Percentiles rank a stretch among this genome's conserved stretches.
phyloP scores from a whole-genome alignment of 1,284 basidiomycete genomes.

The Apiotrichum montevideense region DNA sequence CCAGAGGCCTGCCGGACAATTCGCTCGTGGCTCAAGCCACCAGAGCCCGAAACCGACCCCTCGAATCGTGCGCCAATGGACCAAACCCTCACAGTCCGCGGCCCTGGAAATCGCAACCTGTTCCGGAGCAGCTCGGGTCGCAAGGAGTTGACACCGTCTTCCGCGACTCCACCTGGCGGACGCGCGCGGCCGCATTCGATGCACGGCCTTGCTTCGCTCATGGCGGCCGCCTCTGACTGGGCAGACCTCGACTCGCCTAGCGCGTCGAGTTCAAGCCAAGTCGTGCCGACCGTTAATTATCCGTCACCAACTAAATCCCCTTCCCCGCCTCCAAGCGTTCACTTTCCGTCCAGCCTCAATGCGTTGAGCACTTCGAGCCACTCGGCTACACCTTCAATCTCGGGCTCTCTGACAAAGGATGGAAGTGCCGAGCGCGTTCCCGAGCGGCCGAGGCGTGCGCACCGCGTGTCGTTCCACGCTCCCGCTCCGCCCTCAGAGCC shows the following conservation, averaged over 20 bases:
- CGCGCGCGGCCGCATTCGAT: conserved; percentile 21
- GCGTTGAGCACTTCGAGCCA: not conserved
- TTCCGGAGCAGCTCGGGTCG: conserved; percentile 28
- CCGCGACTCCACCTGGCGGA: conserved; percentile 1
- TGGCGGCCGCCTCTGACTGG: conserved; percentile 11
- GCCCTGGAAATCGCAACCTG: conserved; percentile 14
- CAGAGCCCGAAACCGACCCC: conserved; percentile 11
- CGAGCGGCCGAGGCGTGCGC: not conserved
- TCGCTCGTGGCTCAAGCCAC: conserved; percentile 32
- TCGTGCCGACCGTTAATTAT: conserved; percentile 6
- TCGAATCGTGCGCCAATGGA: not conserved
- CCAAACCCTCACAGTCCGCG: not conserved
- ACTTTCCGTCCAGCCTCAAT: conserved; percentile 11
- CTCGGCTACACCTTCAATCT: not conserved
- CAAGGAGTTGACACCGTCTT: conserved; percentile 3
- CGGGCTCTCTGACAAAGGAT: not conserved
- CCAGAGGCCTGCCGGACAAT: conserved; percentile 33
- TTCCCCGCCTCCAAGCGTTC: conserved; percentile 10
- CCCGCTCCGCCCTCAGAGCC: conserved; percentile 33
- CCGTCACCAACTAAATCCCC: not conserved
- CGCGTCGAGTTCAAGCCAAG: not conserved
- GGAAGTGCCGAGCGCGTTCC: no score
- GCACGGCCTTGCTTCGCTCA: conserved; percentile 22
- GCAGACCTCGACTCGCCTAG: conserved; percentile 9
- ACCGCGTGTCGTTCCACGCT: conserved; percentile 32